phyloP scores from a whole-genome alignment of 2,329 filamentous ascomycete genomes.

The Aspergillus pseudonomiae region DNA sequence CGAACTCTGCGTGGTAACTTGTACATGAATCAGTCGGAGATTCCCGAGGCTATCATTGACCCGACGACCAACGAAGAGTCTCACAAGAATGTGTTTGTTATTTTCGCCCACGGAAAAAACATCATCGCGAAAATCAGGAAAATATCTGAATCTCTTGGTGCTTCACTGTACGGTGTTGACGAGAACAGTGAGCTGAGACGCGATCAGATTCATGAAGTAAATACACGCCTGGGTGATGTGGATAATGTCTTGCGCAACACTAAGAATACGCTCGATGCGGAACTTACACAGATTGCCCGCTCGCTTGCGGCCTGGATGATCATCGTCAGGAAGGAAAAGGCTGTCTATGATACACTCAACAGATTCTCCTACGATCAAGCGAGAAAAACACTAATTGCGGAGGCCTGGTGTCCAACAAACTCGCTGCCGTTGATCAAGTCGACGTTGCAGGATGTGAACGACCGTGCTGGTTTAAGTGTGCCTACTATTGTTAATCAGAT shows the following conservation, averaged over 20 bases:
- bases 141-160: constrained; percentile 96
- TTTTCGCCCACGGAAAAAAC: constrained; percentile 97
- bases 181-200: constrained; percentile 94
- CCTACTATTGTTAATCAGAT: constrained; percentile 99
- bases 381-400: constrained; percentile 92
- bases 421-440: constrained; percentile 86
- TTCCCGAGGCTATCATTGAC: constrained; percentile 88
- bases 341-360: constrained; percentile 93
- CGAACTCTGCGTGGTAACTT: constrained; percentile 94
- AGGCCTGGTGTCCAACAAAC: constrained; percentile 96
- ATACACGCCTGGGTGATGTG: constrained; percentile 86
- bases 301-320: constrained; percentile 97
- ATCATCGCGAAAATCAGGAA: constrained; percentile 98
- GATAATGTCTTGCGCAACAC: constrained; percentile 93
- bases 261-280: constrained; percentile 88
- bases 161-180: constrained; percentile 94
- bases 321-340: constrained; percentile 96
- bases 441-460: constrained; percentile 94
- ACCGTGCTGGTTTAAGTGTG: constrained; percentile 91
- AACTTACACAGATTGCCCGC: constrained; percentile 89
- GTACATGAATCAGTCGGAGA: constrained; percentile 99
- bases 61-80: constrained; percentile 89
- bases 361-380: constrained; percentile 95
- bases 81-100: constrained; percentile 98
- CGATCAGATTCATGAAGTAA: constrained; percentile 97